Conservation (phyloP, 2,329 filamentous ascomycete genomes). For the Botrytis tulipae region DNA sequence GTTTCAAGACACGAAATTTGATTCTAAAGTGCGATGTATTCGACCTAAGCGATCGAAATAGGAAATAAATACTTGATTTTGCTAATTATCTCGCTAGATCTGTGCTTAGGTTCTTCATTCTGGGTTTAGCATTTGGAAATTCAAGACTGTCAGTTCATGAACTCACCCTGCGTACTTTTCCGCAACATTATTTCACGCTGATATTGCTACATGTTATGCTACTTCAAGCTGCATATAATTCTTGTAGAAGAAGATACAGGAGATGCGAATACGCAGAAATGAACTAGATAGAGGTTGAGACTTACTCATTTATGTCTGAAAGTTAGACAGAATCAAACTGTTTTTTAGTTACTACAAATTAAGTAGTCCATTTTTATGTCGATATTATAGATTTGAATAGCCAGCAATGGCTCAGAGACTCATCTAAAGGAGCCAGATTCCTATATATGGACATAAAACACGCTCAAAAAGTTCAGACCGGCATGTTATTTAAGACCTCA, state of each 20-base stretch:
- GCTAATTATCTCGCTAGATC: neutral
- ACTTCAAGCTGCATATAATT: neutral
- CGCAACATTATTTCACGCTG: neutral
- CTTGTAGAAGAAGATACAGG: neutral
- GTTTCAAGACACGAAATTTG: neutral
- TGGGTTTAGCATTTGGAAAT: neutral
- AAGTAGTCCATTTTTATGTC: no score
- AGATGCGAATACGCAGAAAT: neutral
- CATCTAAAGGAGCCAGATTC: neutral
- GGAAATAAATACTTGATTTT: neutral
- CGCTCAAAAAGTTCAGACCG: neutral
- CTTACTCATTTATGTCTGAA: neutral
- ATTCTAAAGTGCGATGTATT: neutral
- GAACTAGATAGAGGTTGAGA: neutral
- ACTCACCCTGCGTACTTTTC: neutral
- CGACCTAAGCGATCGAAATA: neutral
- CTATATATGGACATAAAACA: neutral
- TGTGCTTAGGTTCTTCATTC: neutral
- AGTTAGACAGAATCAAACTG: neutral
- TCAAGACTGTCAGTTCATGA: neutral
- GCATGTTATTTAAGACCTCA: neutral
- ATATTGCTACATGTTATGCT: neutral
- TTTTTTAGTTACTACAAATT: neutral
- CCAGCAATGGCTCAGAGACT: neutral
- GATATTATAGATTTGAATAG: neutral